phyloP scores from a whole-genome alignment of 352 stramenopile species.

The Phytopythium helicoides region DNA sequence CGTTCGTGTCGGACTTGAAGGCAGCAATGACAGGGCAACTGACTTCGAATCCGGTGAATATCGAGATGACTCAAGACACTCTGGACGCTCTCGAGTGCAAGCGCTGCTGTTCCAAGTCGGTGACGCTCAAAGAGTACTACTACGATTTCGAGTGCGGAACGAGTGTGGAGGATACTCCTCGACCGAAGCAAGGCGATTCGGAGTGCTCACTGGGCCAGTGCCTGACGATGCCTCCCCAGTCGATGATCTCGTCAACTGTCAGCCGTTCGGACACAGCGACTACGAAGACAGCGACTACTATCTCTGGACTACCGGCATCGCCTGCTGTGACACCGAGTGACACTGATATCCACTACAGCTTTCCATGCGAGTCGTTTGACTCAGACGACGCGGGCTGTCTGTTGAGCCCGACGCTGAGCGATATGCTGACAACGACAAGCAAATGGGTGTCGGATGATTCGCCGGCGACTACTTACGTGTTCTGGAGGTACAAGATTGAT shows the following conservation, averaged over 20 bases:
- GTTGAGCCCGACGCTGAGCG: constrained; percentile 25
- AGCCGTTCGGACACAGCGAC: too few relatives aligned
- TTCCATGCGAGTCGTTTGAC: constrained; percentile 11
- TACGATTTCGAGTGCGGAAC: constrained; percentile 18
- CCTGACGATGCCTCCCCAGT: too few relatives aligned
- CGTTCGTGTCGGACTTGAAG: too few relatives aligned
- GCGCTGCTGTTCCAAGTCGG: constrained; percentile 17
- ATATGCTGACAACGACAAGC: too few relatives aligned
- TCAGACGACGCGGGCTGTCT: constrained; percentile 6
- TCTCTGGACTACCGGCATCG: constrained; percentile 10
- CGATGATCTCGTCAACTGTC: too few relatives aligned
- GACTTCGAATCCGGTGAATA: neutral
- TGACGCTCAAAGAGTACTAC: constrained; percentile 14
- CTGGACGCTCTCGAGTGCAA: constrained; percentile 13
- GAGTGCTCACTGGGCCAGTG: too few relatives aligned
- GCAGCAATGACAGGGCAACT: too few relatives aligned
- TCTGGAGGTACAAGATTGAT: too few relatives aligned
- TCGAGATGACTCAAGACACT: neutral
- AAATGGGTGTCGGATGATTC: too few relatives aligned
- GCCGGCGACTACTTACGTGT: too few relatives aligned
- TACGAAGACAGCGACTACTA: too few relatives aligned
- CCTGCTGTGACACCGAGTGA: neutral
- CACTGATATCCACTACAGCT: constrained; percentile 13
- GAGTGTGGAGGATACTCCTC: neutral
- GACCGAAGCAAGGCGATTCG: neutral